Percentiles rank a stretch among this genome's conserved stretches.
phyloP scores from a whole-genome alignment of 2,329 filamentous ascomycete genomes.

The Cordyceps cicadae region DNA sequence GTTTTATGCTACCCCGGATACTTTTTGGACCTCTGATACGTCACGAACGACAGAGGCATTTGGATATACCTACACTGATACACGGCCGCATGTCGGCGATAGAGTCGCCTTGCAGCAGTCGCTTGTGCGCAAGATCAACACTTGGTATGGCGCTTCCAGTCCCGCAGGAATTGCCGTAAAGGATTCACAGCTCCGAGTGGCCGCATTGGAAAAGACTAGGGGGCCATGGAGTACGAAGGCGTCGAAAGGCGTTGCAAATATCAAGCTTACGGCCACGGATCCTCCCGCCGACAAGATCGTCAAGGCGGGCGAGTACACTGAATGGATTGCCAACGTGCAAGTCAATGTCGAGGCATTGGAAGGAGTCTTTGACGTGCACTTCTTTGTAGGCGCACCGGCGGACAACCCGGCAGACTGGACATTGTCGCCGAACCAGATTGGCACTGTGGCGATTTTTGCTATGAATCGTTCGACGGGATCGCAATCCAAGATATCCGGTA shows the following conservation, averaged over 20 bases:
- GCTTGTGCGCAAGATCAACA: conserved; percentile 43
- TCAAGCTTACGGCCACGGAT: conserved; percentile 19
- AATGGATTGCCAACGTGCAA: conserved; percentile 63
- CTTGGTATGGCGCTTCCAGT: conserved; percentile 29
- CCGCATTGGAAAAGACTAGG: conserved; percentile 13
- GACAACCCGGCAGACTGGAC: conserved; percentile 41
- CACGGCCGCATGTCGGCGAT: conserved; percentile 20
- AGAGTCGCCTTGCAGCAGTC: conserved; percentile 23
- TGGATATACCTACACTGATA: conserved; percentile 69
- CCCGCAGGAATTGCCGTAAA: conserved; percentile 14
- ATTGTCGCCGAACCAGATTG: conserved; percentile 47
- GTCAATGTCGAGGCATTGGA: conserved; percentile 52
- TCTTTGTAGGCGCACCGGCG: conserved; percentile 56
- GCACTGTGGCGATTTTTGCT: conserved; percentile 51
- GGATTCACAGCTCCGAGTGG: neutral
- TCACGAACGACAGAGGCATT: conserved; percentile 53
- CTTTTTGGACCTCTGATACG: conserved; percentile 60
- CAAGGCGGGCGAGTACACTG: conserved; percentile 36
- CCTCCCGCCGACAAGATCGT: conserved; percentile 25
- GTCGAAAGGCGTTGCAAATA: conserved; percentile 16
- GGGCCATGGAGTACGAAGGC: conserved; percentile 11
- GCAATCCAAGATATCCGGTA: conserved; percentile 34
- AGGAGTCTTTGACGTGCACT: conserved; percentile 53
- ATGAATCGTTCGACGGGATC: conserved; percentile 28
- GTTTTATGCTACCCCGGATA: conserved; percentile 49